These are phyloP conservation scores for Aspergillus baeticus DNA, from an alignment of 495 filamentous ascomycete genomes.

Conservation along the genomic window DNA sequence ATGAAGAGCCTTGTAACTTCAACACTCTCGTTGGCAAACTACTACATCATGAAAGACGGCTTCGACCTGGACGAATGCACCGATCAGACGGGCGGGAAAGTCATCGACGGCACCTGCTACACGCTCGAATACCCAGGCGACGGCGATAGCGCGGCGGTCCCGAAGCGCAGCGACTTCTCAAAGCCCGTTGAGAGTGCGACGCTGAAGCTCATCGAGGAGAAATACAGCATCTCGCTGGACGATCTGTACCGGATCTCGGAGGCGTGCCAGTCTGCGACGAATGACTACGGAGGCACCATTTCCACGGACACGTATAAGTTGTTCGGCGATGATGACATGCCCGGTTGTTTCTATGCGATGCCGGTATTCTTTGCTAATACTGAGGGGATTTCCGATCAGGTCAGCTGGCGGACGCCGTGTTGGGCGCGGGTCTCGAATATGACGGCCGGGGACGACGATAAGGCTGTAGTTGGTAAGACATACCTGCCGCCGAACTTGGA, in stretches of 20 bases:
- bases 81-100: background rate
- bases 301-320: background rate
- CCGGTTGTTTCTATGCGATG: background rate
- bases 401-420: no score
- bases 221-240: background rate
- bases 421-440: no score
- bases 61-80: background rate
- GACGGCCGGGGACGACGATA: no score
- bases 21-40: no score
- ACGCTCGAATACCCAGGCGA: background rate
- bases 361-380: background rate
- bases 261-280: background rate
- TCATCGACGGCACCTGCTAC: background rate
- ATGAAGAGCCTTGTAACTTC: no score
- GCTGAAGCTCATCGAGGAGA: background rate
- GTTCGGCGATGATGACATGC: background rate
- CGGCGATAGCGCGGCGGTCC: background rate
- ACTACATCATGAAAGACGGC: background rate
- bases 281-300: background rate
- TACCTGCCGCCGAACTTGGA: no score
- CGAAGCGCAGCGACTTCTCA: background rate
- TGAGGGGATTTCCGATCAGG: no score
- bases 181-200: background rate
- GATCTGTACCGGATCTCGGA: background rate
- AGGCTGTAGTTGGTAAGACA: no score